Conservation (phyloP, 2,329 filamentous ascomycete species). For the Colletotrichum sp. region DNA sequence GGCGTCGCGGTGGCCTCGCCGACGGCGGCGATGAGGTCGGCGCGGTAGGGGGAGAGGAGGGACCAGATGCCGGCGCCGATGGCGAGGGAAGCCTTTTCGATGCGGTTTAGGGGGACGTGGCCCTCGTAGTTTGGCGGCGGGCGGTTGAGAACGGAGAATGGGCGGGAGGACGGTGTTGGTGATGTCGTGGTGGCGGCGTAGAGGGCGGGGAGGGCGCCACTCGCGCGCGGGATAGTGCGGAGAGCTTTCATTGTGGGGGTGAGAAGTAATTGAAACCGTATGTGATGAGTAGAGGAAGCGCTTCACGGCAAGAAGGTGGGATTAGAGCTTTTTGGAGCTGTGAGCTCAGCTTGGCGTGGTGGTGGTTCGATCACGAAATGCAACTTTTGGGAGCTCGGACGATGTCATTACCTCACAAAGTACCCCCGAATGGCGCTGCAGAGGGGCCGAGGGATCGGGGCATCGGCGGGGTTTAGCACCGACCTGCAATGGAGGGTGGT, state of each 20-base stretch:
- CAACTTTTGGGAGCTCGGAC: background rate
- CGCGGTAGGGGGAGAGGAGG: constrained; percentile 78
- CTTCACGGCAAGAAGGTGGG: background rate
- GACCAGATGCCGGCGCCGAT: constrained; percentile 68
- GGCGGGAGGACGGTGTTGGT: constrained; percentile 15
- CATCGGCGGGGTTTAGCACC: constrained; percentile 7
- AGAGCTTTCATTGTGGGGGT: background rate
- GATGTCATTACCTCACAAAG: constrained; percentile 9
- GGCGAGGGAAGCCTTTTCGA: constrained; percentile 78
- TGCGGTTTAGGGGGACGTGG: constrained; percentile 83
- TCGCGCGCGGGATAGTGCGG: background rate
- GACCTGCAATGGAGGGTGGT: background rate
- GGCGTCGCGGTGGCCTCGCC: constrained; percentile 94
- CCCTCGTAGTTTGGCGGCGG: constrained; percentile 88
- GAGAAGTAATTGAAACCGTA: background rate
- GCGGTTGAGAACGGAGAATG: constrained; percentile 84
- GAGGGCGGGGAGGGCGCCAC: constrained; percentile 3
- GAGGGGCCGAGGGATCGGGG: background rate
- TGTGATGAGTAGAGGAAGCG: background rate
- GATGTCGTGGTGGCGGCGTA: constrained; percentile 23
- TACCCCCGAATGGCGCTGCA: background rate
- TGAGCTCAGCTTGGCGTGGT: background rate
- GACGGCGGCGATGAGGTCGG: constrained; percentile 91
- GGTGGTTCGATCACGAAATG: constrained; percentile 8
- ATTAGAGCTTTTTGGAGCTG: background rate